Evolutionary conservation across 495 filamentous ascomycete species (phyloP).

Genomic region (Thermochaetoides thermophila): DNA sequence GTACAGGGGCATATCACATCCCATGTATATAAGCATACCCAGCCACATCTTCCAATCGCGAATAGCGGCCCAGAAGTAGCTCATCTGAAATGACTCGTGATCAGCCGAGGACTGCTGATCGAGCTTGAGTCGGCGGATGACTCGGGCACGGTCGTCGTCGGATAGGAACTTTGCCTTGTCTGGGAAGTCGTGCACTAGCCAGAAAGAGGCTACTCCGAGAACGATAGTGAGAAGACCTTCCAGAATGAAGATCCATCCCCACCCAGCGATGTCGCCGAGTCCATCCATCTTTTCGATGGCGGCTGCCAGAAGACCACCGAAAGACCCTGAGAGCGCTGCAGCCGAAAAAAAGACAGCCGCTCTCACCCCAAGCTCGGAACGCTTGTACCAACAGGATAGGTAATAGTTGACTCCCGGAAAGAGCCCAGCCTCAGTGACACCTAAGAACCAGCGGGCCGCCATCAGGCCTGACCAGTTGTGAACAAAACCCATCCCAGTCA

Average conservation of each 20-base stretch:
- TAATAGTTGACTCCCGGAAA: constrained; percentile 84
- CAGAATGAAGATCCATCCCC: constrained; percentile 77
- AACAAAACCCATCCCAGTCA: constrained; percentile 74
- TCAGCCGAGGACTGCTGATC: constrained; percentile 69
- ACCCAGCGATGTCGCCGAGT: constrained; percentile 48
- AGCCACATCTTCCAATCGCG: constrained; percentile 82
- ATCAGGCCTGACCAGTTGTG: constrained; percentile 65
- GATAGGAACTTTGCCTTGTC: constrained; percentile 68
- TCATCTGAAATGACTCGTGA: constrained; percentile 64
- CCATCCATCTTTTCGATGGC: constrained; percentile 66
- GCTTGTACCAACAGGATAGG: constrained; percentile 76
- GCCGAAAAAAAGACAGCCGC: constrained; percentile 83
- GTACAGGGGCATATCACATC: constrained; percentile 60
- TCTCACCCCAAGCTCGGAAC: constrained; percentile 58
- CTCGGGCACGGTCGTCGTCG: constrained; percentile 54
- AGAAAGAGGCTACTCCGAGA: constrained; percentile 60
- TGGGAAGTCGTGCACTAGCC: constrained; percentile 83
- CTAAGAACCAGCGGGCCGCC: constrained; percentile 75
- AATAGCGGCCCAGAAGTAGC: constrained; percentile 59
- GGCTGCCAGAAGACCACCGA: constrained; percentile 69
- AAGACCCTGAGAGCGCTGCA: constrained; percentile 70
- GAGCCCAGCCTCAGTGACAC: constrained; percentile 68
- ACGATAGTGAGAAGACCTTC: constrained; percentile 66
- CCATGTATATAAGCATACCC: constrained; percentile 69
- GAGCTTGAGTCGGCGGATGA: constrained; percentile 52